A percentile compares a stretch with the other conserved stretches of the same genome.
Evolutionary conservation across 768 basidiomycete genomes (phyloP).

Genomic region (Leccinum subgranulosum): DNA sequence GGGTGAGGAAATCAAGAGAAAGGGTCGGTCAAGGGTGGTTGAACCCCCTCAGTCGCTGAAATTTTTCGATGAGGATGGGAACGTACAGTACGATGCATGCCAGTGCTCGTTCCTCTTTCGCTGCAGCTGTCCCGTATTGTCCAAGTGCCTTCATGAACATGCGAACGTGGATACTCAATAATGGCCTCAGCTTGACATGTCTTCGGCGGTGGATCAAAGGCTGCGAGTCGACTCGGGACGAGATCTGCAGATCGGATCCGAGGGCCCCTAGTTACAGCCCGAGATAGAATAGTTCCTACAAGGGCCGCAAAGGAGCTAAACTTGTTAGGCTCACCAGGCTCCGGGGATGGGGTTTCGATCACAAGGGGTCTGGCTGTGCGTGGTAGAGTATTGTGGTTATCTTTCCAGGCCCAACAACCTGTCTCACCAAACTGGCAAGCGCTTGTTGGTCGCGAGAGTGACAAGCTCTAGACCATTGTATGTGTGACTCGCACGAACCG

Average conservation of each 20-base stretch:
- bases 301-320: not conserved
- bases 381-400: not conserved
- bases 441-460: no score
- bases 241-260: not conserved
- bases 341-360: not conserved
- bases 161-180: not conserved
- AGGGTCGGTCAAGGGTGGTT: not conserved
- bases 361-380: not conserved
- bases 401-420: no score
- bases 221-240: not conserved
- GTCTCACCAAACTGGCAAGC: no score
- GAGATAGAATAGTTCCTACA: not conserved
- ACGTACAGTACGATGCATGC: not conserved
- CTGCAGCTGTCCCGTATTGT: not conserved
- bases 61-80: not conserved
- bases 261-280: not conserved
- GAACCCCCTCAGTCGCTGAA: not conserved
- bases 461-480: no score
- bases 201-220: not conserved
- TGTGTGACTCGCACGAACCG: no score
- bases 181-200: not conserved
- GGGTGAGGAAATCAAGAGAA: not conserved
- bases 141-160: not conserved
- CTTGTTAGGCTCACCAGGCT: not conserved
- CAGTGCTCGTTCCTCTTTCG: not conserved